These are phyloP conservation scores for Xylariaceae sp. DNA, from an alignment of 2,329 filamentous ascomycete genomes.

Conservation along the genomic window DNA sequence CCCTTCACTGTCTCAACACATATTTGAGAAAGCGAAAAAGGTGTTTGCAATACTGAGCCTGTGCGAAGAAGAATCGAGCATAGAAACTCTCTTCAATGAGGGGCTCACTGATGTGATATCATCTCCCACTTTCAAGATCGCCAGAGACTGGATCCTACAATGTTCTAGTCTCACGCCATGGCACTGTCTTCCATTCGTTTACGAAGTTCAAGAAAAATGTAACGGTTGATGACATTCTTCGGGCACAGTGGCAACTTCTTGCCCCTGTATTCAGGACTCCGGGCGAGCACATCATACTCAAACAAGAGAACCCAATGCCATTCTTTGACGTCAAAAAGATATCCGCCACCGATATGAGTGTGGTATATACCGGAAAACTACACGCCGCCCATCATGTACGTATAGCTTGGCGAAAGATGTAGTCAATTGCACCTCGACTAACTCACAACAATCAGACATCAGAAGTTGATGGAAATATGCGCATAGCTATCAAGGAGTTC, in stretches of 20 bases:
- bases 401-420: background rate
- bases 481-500: conserved; percentile 9
- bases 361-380: conserved; percentile 3
- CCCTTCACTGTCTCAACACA: background rate
- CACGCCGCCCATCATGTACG: conserved; percentile 6
- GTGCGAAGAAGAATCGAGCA: background rate
- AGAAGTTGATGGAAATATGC: background rate
- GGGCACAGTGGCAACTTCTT: conserved; percentile 1
- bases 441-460: background rate
- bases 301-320: conserved; percentile 50
- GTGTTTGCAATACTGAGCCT: conserved; percentile 2
- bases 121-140: conserved; percentile 1
- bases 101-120: conserved; percentile 5
- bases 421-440: background rate
- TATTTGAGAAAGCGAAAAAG: background rate
- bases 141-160: background rate
- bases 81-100: conserved; percentile 1
- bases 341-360: background rate
- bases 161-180: background rate
- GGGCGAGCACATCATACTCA: background rate
- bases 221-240: background rate
- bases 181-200: conserved; percentile 1
- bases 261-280: conserved; percentile 1
- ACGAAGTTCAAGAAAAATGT: background rate
- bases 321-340: conserved; percentile 1